A percentile compares a stretch with the other conserved stretches of the same genome.
Evolutionary conservation across 1,139 yeast species (phyloP).

Genomic region (Debaryomyces nepalensis): DNA sequence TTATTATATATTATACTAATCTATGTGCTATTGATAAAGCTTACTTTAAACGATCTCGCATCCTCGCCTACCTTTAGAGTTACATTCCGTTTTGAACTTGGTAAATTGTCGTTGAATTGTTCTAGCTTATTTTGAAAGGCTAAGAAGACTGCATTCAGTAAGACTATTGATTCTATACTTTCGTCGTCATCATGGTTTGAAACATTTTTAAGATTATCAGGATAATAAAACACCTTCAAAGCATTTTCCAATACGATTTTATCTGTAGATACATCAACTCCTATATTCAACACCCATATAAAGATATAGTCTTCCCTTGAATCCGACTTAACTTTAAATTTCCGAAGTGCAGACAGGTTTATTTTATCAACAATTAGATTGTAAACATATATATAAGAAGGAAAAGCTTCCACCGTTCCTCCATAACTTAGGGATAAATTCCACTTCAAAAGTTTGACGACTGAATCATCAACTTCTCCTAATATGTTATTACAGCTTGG

Average conservation of each 20-base stretch:
- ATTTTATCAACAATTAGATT: slow-evolving; percentile 48
- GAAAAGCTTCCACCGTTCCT: slow-evolving; percentile 27
- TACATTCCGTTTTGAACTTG: slow-evolving; percentile 30
- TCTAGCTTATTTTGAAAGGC: slow-evolving; percentile 32
- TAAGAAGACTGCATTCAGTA: slow-evolving; percentile 32
- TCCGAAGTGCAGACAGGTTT: slow-evolving; percentile 51
- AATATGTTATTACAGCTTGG: slow-evolving; percentile 31
- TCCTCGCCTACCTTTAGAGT: slow-evolving; percentile 21
- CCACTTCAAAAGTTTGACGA: slow-evolving; percentile 64
- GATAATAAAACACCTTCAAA: slow-evolving; percentile 48
- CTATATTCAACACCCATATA: slow-evolving; percentile 65
- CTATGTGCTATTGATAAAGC: slow-evolving; percentile 24
- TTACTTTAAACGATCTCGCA: slow-evolving; percentile 27
- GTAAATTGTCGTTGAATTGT: slow-evolving; percentile 33
- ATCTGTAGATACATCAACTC: slow-evolving; percentile 34
- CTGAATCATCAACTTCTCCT: slow-evolving; percentile 36
- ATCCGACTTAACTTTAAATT: slow-evolving; percentile 60
- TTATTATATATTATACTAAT: not conserved
- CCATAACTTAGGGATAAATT: slow-evolving; percentile 39
- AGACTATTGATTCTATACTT: slow-evolving; percentile 39
- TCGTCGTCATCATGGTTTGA: slow-evolving; percentile 28
- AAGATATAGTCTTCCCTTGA: slow-evolving; percentile 70
- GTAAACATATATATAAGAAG: slow-evolving; percentile 41
- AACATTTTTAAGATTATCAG: slow-evolving; percentile 16
- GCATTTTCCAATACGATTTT: slow-evolving; percentile 28